phyloP scores from a whole-genome alignment of 805 yeast genomes.

The Candida takata region DNA sequence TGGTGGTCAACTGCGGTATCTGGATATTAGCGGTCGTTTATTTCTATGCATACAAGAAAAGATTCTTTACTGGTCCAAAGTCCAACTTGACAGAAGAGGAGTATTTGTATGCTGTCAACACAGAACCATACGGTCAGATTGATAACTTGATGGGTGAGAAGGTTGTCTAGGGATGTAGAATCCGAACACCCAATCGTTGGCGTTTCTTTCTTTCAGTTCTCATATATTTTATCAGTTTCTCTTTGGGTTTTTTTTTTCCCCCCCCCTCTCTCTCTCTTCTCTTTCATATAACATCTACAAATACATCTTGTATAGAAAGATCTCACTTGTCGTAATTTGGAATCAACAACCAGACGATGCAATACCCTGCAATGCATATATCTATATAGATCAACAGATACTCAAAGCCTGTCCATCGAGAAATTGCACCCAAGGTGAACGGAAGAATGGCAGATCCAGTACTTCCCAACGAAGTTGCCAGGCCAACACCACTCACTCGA shows the following conservation, averaged over 20 bases:
- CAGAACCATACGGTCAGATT: neutral
- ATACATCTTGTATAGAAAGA: no score
- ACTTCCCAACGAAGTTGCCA: conserved; percentile 75
- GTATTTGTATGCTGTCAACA: conserved; percentile 22
- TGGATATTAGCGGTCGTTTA: conserved; percentile 51
- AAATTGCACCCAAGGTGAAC: conserved; percentile 45
- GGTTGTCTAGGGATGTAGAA: neutral
- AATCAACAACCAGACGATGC: conserved; percentile 6
- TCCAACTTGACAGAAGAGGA: conserved; percentile 28
- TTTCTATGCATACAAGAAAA: conserved; percentile 45
- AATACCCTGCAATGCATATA: conserved; percentile 6
- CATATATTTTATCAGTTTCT: no score
- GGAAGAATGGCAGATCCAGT: conserved; percentile 78
- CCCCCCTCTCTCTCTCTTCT: no score
- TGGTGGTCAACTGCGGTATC: conserved; percentile 57
- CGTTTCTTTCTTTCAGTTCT: no score
- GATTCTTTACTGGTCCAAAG: conserved; percentile 51
- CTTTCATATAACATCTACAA: no score
- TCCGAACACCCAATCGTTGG: no score
- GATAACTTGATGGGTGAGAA: conserved; percentile 1
- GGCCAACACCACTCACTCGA: conserved; percentile 64
- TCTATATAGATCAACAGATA: conserved; percentile 7
- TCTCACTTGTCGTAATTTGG: no score
- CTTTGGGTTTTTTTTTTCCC: no score
- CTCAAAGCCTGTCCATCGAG: conserved; percentile 11